These are phyloP conservation scores for Monilinia fructicola DNA, from an alignment of 2,329 filamentous ascomycete species.

Conservation along the genomic window DNA sequence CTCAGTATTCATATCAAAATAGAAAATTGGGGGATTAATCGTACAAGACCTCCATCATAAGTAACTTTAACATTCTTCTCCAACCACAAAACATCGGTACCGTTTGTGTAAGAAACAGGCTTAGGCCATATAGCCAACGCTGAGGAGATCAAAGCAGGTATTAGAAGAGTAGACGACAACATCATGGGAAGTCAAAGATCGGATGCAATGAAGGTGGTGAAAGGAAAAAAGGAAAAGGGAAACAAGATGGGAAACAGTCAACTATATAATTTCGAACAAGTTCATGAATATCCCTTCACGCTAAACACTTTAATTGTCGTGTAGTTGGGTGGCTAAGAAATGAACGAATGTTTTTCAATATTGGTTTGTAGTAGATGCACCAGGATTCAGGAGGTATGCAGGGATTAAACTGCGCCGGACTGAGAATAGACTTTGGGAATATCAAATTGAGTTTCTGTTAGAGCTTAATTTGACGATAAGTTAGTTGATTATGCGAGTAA, in stretches of 20 bases:
- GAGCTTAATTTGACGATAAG: conserved; percentile 15
- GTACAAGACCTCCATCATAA: conserved; percentile 59
- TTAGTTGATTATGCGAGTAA: background rate
- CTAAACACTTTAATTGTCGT: conserved; percentile 5
- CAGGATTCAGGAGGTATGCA: conserved; percentile 17
- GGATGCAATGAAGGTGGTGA: background rate
- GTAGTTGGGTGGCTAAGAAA: conserved; percentile 10
- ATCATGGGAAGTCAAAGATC: conserved; percentile 26
- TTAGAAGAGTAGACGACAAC: conserved; percentile 28
- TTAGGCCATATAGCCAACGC: conserved; percentile 57
- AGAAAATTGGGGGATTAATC: conserved; percentile 43
- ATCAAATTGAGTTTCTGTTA: background rate
- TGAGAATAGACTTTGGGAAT: conserved; percentile 17
- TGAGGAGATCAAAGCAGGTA: conserved; percentile 29
- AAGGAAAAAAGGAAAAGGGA: background rate
- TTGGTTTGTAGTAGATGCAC: background rate
- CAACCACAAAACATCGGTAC: conserved; percentile 55
- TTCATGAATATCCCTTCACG: background rate
- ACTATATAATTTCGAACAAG: conserved; percentile 40
- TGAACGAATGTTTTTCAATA: background rate
- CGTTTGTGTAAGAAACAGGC: conserved; percentile 52
- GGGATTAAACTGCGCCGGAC: conserved; percentile 7
- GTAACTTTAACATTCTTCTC: conserved; percentile 52
- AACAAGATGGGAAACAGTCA: conserved; percentile 24
- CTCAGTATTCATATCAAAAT: conserved; percentile 33